phyloP scores from a whole-genome alignment of 805 yeast species.

The Candida caryicola region DNA sequence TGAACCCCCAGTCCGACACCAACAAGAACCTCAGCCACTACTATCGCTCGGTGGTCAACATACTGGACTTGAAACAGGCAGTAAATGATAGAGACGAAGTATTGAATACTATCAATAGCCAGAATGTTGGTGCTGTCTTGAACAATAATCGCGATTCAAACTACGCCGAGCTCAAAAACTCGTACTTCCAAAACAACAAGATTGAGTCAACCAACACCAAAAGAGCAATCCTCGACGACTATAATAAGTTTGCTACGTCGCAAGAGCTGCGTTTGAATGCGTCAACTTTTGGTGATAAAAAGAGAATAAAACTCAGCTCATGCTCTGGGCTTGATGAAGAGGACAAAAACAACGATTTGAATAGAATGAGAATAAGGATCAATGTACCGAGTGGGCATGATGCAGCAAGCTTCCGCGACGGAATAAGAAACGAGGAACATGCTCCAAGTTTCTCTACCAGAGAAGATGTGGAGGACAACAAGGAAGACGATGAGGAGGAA shows the following conservation, averaged over 20 bases:
- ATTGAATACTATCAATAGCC: constrained; percentile 7
- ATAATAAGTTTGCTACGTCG: neutral
- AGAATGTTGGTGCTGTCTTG: constrained; percentile 1
- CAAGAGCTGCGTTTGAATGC: constrained; percentile 2
- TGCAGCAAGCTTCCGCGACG: too few species aligned
- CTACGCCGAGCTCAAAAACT: constrained; percentile 22
- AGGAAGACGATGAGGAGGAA: constrained; percentile 11
- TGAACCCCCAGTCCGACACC: constrained; percentile 15
- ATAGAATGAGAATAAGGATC: constrained; percentile 12
- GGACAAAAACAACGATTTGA: constrained; percentile 27
- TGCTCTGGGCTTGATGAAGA: constrained; percentile 21
- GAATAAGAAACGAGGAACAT: too few species aligned
- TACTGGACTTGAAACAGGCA: constrained; percentile 12
- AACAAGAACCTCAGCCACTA: constrained; percentile 16
- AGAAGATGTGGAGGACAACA: constrained; percentile 8
- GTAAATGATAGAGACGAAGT: constrained; percentile 1
- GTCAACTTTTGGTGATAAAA: neutral
- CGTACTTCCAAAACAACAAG: constrained; percentile 26
- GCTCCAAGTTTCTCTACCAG: too few species aligned
- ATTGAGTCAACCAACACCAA: constrained; percentile 33
- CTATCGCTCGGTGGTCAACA: constrained; percentile 25
- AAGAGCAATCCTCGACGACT: constrained; percentile 10
- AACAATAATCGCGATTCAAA: constrained; percentile 16
- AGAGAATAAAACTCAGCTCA: constrained; percentile 11
- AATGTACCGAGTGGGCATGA: neutral